Base-by-base conservation (phyloP, 352 stramenopile genomes). In the Phytophthora rubi region DNA sequence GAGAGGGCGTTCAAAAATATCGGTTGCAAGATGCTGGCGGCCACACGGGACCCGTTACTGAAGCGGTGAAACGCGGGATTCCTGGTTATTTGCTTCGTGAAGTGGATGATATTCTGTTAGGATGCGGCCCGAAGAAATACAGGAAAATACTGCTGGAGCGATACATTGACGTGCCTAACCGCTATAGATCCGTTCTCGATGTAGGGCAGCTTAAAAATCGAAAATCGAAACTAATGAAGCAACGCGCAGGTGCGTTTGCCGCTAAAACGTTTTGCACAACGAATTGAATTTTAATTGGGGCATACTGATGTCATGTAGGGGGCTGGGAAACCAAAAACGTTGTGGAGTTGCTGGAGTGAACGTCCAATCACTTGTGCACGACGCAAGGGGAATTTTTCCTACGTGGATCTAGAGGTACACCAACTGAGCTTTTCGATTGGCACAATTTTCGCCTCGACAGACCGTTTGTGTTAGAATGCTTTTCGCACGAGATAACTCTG, bases 281-380 rank as follows among this genome's bases (percentile, higher is more conserved):
- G 9, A 16, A 15, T 42, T 28, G 26, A 28, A 21, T 47, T 39
- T 13, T 47, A 8, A 42, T 15, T 13, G 6, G 2, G n/a, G 0
- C 1, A 21, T 9, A 9, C n/a, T 21, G 16, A 13, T 59, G 15
- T 4, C n/a, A 6, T 42, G 35, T 42, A 60, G 55, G 35, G 28
- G 54, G 35, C 1, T 70, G 54, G 63, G 26, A 65, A 55, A 60
- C 60, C 8, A 60, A 65, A 15, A 51, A 70, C 9, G 13, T 65
- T 5, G 63, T 55, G 7, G 26, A 21, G 5, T 18, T 65, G 4
- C 48, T 70, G 1, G 55, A 70, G 37, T 65, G 63, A 55, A 28
- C 47, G 5, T 60, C 26, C 1, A 9, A 28, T 4, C 45, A 55
- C 23, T 16, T 70, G 37, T 65, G 54, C 15, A 60, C 55, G 16